phyloP scores from a whole-genome alignment of 2,329 filamentous ascomycete species.

The Acrodontium crateriforme region DNA sequence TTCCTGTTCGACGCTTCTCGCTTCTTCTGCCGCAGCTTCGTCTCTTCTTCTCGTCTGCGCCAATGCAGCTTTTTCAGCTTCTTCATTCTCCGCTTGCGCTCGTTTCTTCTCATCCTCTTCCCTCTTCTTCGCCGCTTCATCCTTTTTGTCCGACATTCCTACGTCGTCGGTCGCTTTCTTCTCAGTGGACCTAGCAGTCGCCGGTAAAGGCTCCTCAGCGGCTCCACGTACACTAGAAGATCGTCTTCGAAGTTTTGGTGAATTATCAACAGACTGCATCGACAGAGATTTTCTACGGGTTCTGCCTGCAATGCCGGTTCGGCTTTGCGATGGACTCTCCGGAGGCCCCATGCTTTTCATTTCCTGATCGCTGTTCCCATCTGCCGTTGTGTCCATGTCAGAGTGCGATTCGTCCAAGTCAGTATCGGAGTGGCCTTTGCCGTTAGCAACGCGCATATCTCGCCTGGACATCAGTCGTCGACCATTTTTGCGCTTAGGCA shows the following conservation, averaged over 20 bases:
- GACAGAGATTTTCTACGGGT: not conserved
- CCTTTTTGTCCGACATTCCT: conserved; percentile 3
- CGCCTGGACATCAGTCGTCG: conserved; percentile 22
- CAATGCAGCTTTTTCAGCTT: conserved; percentile 6
- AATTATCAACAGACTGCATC: not conserved
- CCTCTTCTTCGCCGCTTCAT: conserved; percentile 9
- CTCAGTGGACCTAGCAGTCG: too few species aligned
- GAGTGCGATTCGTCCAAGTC: conserved; percentile 15
- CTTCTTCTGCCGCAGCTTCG: conserved; percentile 6
- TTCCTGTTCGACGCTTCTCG: conserved; percentile 5
- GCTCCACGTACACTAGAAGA: not conserved
- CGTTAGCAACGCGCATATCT: conserved; percentile 21
- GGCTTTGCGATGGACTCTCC: not conserved
- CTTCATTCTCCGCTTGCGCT: conserved; percentile 6
- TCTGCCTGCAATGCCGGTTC: conserved; percentile 1
- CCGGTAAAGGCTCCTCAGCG: not conserved
- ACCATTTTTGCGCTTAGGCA: conserved; percentile 18
- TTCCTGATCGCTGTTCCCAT: conserved; percentile 5
- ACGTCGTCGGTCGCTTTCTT: too few species aligned
- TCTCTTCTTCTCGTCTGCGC: conserved; percentile 3
- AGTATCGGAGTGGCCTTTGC: conserved; percentile 16
- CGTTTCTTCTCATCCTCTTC: conserved; percentile 6
- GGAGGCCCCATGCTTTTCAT: conserved; percentile 1
- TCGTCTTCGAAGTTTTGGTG: not conserved
- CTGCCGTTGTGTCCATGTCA: conserved; percentile 9